A percentile compares a stretch with the other conserved stretches of the same genome.
phyloP scores from a whole-genome alignment of 257 asterid species.

The Solanum habrochaites region DNA sequence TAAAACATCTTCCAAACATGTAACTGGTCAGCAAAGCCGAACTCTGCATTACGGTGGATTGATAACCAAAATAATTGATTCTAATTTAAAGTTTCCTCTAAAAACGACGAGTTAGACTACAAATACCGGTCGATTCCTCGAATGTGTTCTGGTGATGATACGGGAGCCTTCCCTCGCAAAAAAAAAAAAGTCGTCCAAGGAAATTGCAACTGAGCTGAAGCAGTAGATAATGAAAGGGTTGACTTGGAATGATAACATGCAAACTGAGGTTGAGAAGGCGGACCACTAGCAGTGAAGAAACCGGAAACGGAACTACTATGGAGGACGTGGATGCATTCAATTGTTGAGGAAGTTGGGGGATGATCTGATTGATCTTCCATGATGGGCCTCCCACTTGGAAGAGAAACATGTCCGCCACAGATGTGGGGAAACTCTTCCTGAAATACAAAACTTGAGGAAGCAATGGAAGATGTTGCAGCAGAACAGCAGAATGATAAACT shows the following conservation, averaged over 20 bases:
- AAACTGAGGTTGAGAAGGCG: slow-evolving; percentile 2
- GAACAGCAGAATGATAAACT: slow-evolving; percentile 49
- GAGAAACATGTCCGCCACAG: slow-evolving; percentile 42
- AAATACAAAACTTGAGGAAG: slow-evolving; percentile 53
- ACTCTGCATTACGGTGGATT: slow-evolving; percentile 10
- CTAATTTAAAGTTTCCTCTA: slow-evolving; percentile 9
- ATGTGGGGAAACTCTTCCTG: slow-evolving; percentile 63
- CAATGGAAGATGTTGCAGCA: slow-evolving; percentile 54
- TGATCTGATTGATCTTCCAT: slow-evolving; percentile 47
- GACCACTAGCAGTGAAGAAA: slow-evolving; percentile 4
- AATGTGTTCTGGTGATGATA: slow-evolving; percentile 8
- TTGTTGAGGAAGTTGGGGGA: slow-evolving; percentile 28
- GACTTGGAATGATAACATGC: slow-evolving; percentile 7
- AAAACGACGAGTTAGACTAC: slow-evolving; percentile 15
- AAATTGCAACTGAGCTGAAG: slow-evolving; percentile 10
- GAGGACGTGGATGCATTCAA: slow-evolving; percentile 15
- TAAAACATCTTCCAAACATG: slow-evolving; percentile 8
- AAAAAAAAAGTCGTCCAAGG: slow-evolving; percentile 2
- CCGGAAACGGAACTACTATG: slow-evolving; percentile 17
- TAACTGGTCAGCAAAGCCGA: slow-evolving; percentile 3
- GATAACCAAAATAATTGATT: slow-evolving; percentile 1
- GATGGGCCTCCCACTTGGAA: slow-evolving; percentile 38
- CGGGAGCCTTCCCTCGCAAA: slow-evolving; percentile 11
- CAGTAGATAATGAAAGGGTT: slow-evolving; percentile 18
- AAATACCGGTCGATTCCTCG: slow-evolving; percentile 11